Evolutionary conservation across 345 rosid species (phyloP).

Genomic region (Turnera subulata): DNA sequence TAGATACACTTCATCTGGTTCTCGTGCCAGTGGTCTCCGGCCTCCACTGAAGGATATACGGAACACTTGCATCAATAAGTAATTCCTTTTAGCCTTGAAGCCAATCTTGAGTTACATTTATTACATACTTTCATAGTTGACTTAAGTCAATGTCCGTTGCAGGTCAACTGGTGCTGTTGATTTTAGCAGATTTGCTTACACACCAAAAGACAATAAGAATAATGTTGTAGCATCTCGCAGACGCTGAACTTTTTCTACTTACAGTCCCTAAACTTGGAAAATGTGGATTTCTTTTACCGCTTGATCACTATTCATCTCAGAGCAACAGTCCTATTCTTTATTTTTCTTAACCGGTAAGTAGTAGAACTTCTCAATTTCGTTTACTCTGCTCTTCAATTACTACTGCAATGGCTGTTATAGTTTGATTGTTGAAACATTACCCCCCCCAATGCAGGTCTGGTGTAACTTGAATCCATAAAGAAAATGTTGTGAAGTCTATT

Average conservation of each 20-base stretch:
- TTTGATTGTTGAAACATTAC: not conserved
- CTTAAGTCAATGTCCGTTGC: conserved; percentile 8
- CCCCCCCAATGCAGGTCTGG: no score
- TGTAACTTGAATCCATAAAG: no score
- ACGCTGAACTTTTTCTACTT: no score
- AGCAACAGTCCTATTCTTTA: no score
- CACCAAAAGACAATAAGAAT: conserved; percentile 33
- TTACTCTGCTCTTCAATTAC: no score
- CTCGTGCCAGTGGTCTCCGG: conserved; percentile 94
- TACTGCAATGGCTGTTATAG: no score
- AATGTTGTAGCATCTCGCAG: conserved; percentile 19
- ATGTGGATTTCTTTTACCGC: no score
- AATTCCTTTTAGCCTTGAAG: conserved; percentile 9
- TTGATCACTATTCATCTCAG: no score
- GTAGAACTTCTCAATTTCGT: no score
- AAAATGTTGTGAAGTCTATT: no score
- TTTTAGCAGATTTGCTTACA: conserved; percentile 61
- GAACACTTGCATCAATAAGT: conserved; percentile 50
- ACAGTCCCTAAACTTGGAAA: no score
- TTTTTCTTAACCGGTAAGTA: no score
- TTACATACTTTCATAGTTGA: conserved; percentile 4
- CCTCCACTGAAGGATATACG: conserved; percentile 73
- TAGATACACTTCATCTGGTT: conserved; percentile 53
- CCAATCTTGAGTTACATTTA: not conserved
- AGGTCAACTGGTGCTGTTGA: conserved; percentile 47